Percentiles rank a stretch among this genome's conserved stretches.
Evolutionary conservation across 805 yeast species (phyloP).

Genomic region (Candida caryicola): DNA sequence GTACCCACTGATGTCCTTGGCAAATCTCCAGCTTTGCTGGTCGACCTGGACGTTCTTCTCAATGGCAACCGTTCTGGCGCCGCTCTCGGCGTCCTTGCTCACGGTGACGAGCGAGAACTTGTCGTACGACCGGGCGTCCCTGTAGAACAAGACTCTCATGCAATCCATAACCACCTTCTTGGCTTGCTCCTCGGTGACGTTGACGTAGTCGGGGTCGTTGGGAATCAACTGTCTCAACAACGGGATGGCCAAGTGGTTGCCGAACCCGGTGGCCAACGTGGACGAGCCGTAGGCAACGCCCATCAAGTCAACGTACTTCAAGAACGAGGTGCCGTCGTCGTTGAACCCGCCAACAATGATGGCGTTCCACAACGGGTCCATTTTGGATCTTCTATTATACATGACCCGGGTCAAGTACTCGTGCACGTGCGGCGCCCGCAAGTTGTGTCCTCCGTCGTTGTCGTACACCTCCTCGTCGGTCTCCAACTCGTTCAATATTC

Average conservation of each 20-base stretch:
- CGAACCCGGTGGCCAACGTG: constrained; percentile 93
- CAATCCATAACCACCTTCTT: constrained; percentile 72
- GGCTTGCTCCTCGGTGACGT: constrained; percentile 72
- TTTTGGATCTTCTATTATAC: constrained; percentile 84
- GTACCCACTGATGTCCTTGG: constrained; percentile 83
- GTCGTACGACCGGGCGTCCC: constrained; percentile 94
- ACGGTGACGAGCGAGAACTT: constrained; percentile 78
- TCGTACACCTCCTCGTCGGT: constrained; percentile 75
- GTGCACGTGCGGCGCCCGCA: constrained; percentile 85
- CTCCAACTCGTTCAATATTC: constrained; percentile 73
- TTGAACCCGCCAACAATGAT: constrained; percentile 87
- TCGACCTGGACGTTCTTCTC: constrained; percentile 67
- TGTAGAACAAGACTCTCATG: constrained; percentile 91
- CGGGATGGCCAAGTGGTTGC: constrained; percentile 92
- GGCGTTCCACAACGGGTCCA: constrained; percentile 97
- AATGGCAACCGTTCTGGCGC: constrained; percentile 49
- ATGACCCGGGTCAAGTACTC: constrained; percentile 81
- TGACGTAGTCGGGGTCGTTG: constrained; percentile 68
- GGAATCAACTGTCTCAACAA: constrained; percentile 82
- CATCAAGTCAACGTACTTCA: constrained; percentile 83
- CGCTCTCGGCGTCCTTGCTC: constrained; percentile 41
- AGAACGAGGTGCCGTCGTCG: constrained; percentile 59
- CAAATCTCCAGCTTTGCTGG: constrained; percentile 87
- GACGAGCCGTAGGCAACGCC: constrained; percentile 91
- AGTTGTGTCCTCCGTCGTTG: constrained; percentile 51